Percentiles rank a stretch among this genome's conserved stretches.
Evolutionary conservation across 1,284 basidiomycete species (phyloP).

Genomic region (Ceratobasidium sp.): DNA sequence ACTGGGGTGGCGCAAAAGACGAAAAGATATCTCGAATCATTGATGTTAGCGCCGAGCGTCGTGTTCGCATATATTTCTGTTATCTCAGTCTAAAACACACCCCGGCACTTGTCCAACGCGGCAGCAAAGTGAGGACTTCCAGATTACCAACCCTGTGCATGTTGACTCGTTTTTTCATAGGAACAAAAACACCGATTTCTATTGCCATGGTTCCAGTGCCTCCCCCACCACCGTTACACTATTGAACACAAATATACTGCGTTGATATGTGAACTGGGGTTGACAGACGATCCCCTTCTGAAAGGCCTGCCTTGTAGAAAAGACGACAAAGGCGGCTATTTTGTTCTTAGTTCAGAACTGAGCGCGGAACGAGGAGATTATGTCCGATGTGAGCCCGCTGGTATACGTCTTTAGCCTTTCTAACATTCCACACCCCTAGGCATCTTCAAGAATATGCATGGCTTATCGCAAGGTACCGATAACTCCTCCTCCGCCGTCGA

Average conservation of each 20-base stretch:
- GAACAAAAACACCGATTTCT: slow-evolving; percentile 30
- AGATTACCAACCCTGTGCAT: neutral
- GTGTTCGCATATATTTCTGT: slow-evolving; percentile 35
- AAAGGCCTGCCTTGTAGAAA: slow-evolving; percentile 21
- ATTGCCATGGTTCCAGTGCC: slow-evolving; percentile 30
- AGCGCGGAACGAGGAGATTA: slow-evolving; percentile 26
- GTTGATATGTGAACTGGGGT: slow-evolving; percentile 18
- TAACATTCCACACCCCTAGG: neutral
- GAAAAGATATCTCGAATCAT: slow-evolving; percentile 35
- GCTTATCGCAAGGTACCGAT: neutral
- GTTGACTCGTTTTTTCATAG: neutral
- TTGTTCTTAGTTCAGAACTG: slow-evolving; percentile 28
- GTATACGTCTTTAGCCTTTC: neutral
- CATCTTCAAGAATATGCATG: slow-evolving; percentile 1
- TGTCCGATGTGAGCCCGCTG: slow-evolving; percentile 5
- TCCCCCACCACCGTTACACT: slow-evolving; percentile 30
- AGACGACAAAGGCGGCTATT: slow-evolving; percentile 30
- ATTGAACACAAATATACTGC: slow-evolving; percentile 37
- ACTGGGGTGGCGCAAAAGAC: slow-evolving; percentile 26
- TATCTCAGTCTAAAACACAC: slow-evolving; percentile 17
- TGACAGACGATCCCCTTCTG: slow-evolving; percentile 13
- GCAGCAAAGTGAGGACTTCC: neutral
- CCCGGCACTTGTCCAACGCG: slow-evolving; percentile 2
- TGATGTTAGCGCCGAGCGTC: slow-evolving; percentile 24
- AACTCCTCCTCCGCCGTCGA: neutral